Evolutionary conservation across 371 early-diverging fungal genomes (phyloP).

Genomic region (Sporodiniella umbellata): DNA sequence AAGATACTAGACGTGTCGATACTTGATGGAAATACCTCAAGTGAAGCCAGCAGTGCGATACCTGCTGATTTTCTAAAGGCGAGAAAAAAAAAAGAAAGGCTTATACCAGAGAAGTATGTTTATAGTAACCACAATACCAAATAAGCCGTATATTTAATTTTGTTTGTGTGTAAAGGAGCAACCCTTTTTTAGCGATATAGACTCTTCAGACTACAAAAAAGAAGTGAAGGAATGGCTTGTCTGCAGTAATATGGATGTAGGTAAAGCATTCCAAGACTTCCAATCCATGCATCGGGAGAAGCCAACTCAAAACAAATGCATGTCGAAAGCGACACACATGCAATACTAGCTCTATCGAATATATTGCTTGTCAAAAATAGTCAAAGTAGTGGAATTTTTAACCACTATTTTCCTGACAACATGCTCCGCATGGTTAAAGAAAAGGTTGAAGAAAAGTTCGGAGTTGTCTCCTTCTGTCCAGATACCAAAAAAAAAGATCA

Average conservation of each 20-base stretch:
- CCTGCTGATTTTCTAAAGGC: neutral
- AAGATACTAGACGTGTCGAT: too few relatives aligned
- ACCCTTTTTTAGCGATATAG: neutral
- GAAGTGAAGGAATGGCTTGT: neutral
- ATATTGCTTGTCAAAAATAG: neutral
- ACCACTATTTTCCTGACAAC: constrained; percentile 1
- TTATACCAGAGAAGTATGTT: too few relatives aligned
- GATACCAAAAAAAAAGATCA: too few relatives aligned
- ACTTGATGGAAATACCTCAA: neutral
- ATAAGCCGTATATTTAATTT: too few relatives aligned
- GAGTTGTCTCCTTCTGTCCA: neutral
- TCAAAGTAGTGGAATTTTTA: neutral
- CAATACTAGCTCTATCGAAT: constrained; percentile 1
- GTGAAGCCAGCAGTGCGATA: neutral
- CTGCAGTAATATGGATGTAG: neutral
- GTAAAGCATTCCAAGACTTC: neutral
- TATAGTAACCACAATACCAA: too few relatives aligned
- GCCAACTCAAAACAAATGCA: neutral
- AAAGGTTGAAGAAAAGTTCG: constrained; percentile 3
- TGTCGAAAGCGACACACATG: neutral
- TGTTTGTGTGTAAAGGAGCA: neutral
- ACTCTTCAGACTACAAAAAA: neutral
- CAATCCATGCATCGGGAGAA: neutral
- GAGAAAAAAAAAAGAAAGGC: neutral
- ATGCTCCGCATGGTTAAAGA: constrained; percentile 1